Percentiles rank a stretch among this genome's conserved stretches.
Conservation (phyloP, 2,329 filamentous ascomycete species). For the Paecilomyces formosus region DNA sequence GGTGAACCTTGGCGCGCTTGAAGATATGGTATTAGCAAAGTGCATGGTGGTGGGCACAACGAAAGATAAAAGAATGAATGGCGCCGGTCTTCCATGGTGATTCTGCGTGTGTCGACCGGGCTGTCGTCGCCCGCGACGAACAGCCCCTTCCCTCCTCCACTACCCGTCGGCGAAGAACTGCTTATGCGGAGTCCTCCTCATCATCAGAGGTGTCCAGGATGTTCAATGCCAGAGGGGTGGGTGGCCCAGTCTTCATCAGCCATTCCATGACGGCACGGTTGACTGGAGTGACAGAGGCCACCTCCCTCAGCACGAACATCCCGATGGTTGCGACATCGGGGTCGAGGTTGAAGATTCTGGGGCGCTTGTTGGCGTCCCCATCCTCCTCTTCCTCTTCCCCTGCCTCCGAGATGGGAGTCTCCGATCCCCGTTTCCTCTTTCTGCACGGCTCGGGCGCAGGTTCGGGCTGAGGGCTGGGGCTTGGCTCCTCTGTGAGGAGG, state of each 20-base stretch:
- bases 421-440: not conserved
- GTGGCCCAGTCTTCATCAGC: not conserved
- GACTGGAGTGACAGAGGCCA: not conserved
- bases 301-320: not conserved
- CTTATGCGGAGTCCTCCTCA: not conserved
- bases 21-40: conserved; percentile 16
- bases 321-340: not conserved
- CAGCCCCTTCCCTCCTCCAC: not conserved
- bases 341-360: not conserved
- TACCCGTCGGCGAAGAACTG: not conserved
- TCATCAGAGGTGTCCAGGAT: not conserved
- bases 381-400: not conserved
- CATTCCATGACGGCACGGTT: not conserved
- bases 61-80: not conserved
- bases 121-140: not conserved
- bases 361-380: not conserved
- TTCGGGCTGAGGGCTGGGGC: not conserved
- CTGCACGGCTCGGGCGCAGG: not conserved
- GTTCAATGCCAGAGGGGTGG: not conserved
- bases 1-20: conserved; percentile 69
- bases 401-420: not conserved
- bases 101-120: not conserved
- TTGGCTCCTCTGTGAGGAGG: not conserved
- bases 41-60: not conserved
- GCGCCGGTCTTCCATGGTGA: not conserved